Evolutionary conservation across 2,329 filamentous ascomycete species (phyloP).

Genomic region (Colletotrichum salicis): DNA sequence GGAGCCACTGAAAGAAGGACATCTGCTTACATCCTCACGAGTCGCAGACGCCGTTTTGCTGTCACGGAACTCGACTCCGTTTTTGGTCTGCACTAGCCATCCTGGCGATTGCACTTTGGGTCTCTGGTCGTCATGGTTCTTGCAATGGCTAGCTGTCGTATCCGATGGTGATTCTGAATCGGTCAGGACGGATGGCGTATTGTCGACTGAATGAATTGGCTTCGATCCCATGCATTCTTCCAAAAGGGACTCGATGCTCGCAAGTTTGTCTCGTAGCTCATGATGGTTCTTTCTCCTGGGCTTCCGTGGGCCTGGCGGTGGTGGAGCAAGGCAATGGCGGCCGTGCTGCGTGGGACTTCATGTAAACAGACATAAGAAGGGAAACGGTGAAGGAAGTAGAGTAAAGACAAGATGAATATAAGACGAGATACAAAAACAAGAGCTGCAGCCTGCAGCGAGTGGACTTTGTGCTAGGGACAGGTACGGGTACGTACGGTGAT

Average conservation of each 20-base stretch:
- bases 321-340: conserved; percentile 7
- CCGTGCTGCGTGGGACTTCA: background rate
- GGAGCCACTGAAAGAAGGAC: too few species aligned
- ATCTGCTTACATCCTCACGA: background rate
- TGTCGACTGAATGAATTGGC: too few species aligned
- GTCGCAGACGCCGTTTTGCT: background rate
- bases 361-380: background rate
- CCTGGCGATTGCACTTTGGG: background rate
- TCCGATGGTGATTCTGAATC: too few species aligned
- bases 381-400: background rate
- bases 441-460: conserved; percentile 13
- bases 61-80: conserved; percentile 19
- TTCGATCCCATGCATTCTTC: background rate
- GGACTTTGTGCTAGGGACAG: too few species aligned
- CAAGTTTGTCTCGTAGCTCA: conserved; percentile 15
- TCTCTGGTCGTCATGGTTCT: too few species aligned
- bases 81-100: background rate
- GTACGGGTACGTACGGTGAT: conserved; percentile 56
- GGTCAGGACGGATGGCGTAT: too few species aligned
- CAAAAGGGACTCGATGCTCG: conserved; percentile 6
- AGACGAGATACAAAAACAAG: too few species aligned
- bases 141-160: too few species aligned
- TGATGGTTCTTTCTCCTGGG: conserved; percentile 17
- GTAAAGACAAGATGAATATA: too few species aligned
- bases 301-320: background rate